A percentile compares a stretch with the other conserved stretches of the same genome.
These are phyloP conservation scores for Phytopythium litorale DNA, from an alignment of 352 stramenopile genomes.

Conservation along the genomic window DNA sequence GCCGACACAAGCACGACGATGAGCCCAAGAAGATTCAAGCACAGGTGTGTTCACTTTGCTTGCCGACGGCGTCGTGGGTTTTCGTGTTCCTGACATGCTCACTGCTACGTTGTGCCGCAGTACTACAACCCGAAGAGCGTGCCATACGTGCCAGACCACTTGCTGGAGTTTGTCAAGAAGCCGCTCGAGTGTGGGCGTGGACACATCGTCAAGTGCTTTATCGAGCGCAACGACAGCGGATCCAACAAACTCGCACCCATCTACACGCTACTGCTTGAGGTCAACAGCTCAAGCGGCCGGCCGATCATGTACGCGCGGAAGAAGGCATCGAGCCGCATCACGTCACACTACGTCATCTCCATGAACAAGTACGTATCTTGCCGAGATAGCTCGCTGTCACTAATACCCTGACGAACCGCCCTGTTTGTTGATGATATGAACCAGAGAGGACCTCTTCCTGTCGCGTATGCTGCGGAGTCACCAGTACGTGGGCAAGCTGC, in stretches of 20 bases:
- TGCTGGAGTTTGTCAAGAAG: slow-evolving; percentile 77
- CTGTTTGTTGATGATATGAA: neutral
- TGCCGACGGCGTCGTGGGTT: neutral
- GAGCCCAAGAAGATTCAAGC: slow-evolving; percentile 66
- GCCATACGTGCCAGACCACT: slow-evolving; percentile 74
- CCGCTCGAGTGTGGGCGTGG: slow-evolving; percentile 74
- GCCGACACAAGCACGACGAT: slow-evolving; percentile 53
- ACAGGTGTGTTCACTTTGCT: slow-evolving; percentile 25
- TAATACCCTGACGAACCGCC: neutral
- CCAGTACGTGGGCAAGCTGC: slow-evolving; percentile 86
- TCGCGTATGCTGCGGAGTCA: slow-evolving; percentile 77
- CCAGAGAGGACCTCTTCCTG: slow-evolving; percentile 74
- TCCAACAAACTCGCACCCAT: slow-evolving; percentile 79
- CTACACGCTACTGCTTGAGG: slow-evolving; percentile 80
- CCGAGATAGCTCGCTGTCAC: neutral
- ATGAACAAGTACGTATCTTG: slow-evolving; percentile 53
- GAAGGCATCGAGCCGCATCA: slow-evolving; percentile 68
- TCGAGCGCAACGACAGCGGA: slow-evolving; percentile 77
- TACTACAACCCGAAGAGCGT: slow-evolving; percentile 85
- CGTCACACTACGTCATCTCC: slow-evolving; percentile 86
- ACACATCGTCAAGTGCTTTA: slow-evolving; percentile 87
- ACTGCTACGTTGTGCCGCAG: slow-evolving; percentile 11
- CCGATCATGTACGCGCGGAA: slow-evolving; percentile 84
- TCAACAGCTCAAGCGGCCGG: slow-evolving; percentile 81
- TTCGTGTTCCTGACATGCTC: neutral